A percentile compares a stretch with the other conserved stretches of the same genome.
These are phyloP conservation scores for Trifolium fragiferum DNA, from an alignment of 306 rosid genomes.

Conservation along the genomic window DNA sequence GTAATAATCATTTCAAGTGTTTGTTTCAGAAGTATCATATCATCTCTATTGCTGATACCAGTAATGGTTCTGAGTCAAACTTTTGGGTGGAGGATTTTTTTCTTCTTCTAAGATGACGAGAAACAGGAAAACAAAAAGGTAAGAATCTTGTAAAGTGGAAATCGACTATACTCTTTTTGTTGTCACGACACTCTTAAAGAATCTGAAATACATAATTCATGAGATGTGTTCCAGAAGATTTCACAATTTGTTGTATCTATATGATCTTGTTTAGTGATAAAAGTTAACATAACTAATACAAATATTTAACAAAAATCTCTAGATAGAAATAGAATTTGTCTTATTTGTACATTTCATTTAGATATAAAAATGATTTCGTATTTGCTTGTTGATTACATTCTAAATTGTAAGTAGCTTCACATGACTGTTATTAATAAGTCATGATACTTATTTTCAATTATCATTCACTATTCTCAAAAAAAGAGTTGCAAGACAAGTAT, in stretches of 20 bases:
- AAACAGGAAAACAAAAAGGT: background rate
- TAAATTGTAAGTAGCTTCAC: slow-evolving; percentile 16
- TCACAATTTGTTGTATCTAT: background rate
- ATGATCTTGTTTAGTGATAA: slow-evolving; percentile 24
- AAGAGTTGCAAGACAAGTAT: slow-evolving; percentile 28
- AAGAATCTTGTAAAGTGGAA: slow-evolving; percentile 15
- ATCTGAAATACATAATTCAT: background rate
- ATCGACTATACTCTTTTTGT: background rate
- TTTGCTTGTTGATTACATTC: slow-evolving; percentile 18
- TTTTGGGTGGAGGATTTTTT: background rate
- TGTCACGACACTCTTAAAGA: slow-evolving; percentile 13
- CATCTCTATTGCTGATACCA: slow-evolving; percentile 25
- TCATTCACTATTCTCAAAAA: slow-evolving; percentile 6
- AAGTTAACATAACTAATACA: slow-evolving; percentile 2
- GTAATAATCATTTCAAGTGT: slow-evolving; percentile 30
- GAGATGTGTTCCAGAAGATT: slow-evolving; percentile 10
- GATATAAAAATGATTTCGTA: background rate
- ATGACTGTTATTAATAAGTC: slow-evolving; percentile 15
- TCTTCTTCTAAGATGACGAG: slow-evolving; percentile 27
- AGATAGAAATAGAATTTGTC: background rate
- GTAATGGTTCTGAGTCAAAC: slow-evolving; percentile 24
- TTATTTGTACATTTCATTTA: slow-evolving; percentile 6
- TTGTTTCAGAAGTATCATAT: slow-evolving; percentile 10
- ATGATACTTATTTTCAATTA: slow-evolving; percentile 2
- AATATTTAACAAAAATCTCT: slow-evolving; percentile 16